Evolutionary conservation across 495 filamentous ascomycete species (phyloP).

Genomic region (Aspergillus campestris): DNA sequence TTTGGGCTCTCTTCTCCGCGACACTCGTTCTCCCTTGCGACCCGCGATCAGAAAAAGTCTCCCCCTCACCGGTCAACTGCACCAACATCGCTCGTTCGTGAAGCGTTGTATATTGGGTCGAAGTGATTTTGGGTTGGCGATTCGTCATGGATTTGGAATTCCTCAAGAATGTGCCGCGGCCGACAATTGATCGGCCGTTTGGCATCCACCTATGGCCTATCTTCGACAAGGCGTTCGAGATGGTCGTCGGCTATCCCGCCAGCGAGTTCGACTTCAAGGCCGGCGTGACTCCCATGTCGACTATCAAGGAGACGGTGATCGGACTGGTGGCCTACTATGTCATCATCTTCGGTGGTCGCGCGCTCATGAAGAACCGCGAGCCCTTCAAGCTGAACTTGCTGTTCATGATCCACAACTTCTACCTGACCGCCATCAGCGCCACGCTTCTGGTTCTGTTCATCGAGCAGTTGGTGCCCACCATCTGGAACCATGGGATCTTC

Average conservation of each 20-base stretch:
- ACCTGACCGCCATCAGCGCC: constrained; percentile 54
- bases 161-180: constrained; percentile 57
- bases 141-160: constrained; percentile 43
- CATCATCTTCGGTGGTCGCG: constrained; percentile 57
- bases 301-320: constrained; percentile 46
- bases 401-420: constrained; percentile 65
- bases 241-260: constrained; percentile 57
- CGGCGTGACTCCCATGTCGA: constrained; percentile 53
- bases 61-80: background rate
- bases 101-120: no score
- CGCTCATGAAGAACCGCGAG: constrained; percentile 53
- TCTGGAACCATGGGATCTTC: constrained; percentile 52
- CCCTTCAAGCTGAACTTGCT: constrained; percentile 54
- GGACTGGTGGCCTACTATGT: constrained; percentile 56
- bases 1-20: constrained; percentile 19
- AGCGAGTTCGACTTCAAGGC: constrained; percentile 52
- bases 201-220: constrained; percentile 89
- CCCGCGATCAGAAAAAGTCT: constrained; percentile 6
- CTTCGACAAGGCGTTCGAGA: constrained; percentile 76
- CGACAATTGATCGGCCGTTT: constrained; percentile 85
- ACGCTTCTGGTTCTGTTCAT: constrained; percentile 53
- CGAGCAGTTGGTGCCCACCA: constrained; percentile 55
- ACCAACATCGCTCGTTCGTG: no score
- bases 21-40: background rate
- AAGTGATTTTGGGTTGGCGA: background rate